A percentile compares a stretch with the other conserved stretches of the same genome.
These are phyloP conservation scores for Sporothrix curviconia DNA, from an alignment of 2,329 filamentous ascomycete species.

Conservation along the genomic window DNA sequence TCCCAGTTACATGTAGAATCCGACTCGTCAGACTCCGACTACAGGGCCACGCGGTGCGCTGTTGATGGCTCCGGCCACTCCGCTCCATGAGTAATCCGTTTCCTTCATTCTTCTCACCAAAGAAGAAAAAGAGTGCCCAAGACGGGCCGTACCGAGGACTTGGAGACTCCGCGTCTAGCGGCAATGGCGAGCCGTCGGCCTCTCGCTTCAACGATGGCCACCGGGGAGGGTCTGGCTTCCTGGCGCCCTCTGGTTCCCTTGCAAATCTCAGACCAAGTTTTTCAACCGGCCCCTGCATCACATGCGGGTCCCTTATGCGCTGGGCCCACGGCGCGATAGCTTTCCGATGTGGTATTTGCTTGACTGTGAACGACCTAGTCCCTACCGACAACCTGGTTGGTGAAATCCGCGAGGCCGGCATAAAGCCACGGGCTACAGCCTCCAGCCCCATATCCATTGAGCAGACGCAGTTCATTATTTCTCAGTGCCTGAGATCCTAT, in stretches of 20 bases:
- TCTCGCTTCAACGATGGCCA: conserved; percentile 21
- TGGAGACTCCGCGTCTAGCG: conserved; percentile 34
- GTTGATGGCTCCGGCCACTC: conserved; percentile 34
- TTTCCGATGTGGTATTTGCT: conserved; percentile 77
- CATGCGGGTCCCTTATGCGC: conserved; percentile 71
- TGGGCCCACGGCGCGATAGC: conserved; percentile 68
- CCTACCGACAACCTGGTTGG: conserved; percentile 25
- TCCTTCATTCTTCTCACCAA: conserved; percentile 59
- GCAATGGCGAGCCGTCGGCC: conserved; percentile 42
- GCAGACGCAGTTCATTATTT: conserved; percentile 47
- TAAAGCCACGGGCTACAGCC: not conserved
- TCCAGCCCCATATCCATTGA: conserved; percentile 47
- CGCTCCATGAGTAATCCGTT: conserved; percentile 78
- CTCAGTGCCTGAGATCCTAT: conserved; percentile 34
- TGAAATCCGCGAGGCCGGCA: too few relatives aligned
- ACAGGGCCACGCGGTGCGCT: conserved; percentile 24
- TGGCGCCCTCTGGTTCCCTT: too few relatives aligned
- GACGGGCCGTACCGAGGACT: conserved; percentile 27
- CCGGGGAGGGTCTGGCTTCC: not conserved
- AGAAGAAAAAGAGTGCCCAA: conserved; percentile 51
- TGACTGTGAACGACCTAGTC: conserved; percentile 75
- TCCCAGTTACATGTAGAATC: conserved; percentile 22
- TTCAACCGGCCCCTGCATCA: conserved; percentile 71
- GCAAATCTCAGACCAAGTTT: conserved; percentile 45
- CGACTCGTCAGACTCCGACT: conserved; percentile 37